These are phyloP conservation scores for Penicillium desertorum DNA, from an alignment of 495 filamentous ascomycete species.

Conservation along the genomic window DNA sequence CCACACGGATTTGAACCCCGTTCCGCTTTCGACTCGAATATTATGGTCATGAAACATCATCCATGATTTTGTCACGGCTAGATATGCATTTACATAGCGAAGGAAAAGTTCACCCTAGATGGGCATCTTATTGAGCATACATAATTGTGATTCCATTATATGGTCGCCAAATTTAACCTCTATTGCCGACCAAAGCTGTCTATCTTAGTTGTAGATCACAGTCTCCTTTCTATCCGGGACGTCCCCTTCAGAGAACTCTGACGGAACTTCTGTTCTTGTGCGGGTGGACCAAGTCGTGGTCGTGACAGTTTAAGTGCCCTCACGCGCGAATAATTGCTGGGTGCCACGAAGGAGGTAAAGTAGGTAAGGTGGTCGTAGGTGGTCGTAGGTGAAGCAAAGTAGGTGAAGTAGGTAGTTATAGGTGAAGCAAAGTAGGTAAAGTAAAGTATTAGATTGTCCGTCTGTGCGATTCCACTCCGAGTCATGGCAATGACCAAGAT, in stretches of 20 bases:
- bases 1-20: conserved; percentile 19
- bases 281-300: too few species aligned
- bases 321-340: too few species aligned
- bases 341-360: too few species aligned
- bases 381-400: too few species aligned
- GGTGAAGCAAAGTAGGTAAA: too few species aligned
- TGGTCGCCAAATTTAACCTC: neutral
- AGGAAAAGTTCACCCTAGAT: neutral
- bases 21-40: conserved; percentile 13
- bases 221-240: neutral
- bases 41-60: neutral
- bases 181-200: neutral
- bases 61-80: neutral
- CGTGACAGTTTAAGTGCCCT: too few species aligned
- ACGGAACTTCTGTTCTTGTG: neutral
- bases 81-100: neutral
- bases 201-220: neutral
- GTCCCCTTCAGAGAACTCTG: neutral
- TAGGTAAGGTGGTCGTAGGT: too few species aligned
- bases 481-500: too few species aligned
- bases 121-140: neutral
- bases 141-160: neutral
- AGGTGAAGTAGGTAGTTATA: too few species aligned
- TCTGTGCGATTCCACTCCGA: too few species aligned
- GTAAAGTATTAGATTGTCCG: too few species aligned